Conservation (phyloP, 768 basidiomycete genomes). For the Punctularia strigosozonata region DNA sequence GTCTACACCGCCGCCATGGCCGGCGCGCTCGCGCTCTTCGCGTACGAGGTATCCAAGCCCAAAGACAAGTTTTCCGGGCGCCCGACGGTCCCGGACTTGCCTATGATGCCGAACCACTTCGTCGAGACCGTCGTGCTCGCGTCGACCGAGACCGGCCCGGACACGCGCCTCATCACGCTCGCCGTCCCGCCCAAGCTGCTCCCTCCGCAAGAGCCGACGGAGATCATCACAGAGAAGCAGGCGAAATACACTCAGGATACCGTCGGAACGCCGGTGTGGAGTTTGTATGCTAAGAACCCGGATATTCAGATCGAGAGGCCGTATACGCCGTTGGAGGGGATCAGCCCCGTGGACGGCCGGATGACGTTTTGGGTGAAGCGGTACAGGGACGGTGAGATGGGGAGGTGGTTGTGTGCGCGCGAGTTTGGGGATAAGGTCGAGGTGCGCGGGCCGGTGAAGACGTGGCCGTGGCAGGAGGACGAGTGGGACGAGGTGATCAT, state of each 20-base stretch:
- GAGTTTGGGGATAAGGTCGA: conserved; percentile 56
- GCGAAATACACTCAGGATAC: too few relatives aligned
- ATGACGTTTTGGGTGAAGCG: conserved; percentile 77
- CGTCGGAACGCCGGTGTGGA: conserved; percentile 42
- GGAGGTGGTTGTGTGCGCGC: conserved; percentile 72
- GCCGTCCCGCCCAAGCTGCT: conserved; percentile 31
- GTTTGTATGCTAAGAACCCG: conserved; percentile 73
- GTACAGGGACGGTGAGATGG: conserved; percentile 70
- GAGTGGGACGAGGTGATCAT: conserved; percentile 75
- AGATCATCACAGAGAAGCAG: too few relatives aligned
- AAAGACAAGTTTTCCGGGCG: too few relatives aligned
- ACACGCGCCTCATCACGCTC: conserved; percentile 58
- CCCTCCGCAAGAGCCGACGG: conserved; percentile 8
- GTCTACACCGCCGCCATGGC: too few relatives aligned
- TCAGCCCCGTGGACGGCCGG: conserved; percentile 50
- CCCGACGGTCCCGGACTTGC: too few relatives aligned
- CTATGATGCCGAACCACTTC: too few relatives aligned
- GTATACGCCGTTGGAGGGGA: conserved; percentile 70
- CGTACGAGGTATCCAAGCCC: too few relatives aligned
- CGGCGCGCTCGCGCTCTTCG: too few relatives aligned
- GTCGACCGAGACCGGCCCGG: too few relatives aligned
- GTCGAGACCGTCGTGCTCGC: too few relatives aligned
- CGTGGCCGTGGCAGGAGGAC: conserved; percentile 45
- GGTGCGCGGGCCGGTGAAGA: conserved; percentile 63
- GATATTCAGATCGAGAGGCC: conserved; percentile 83